Conservation (phyloP, 2,329 filamentous ascomycete genomes). For the Zasmidium citrigriseum region DNA sequence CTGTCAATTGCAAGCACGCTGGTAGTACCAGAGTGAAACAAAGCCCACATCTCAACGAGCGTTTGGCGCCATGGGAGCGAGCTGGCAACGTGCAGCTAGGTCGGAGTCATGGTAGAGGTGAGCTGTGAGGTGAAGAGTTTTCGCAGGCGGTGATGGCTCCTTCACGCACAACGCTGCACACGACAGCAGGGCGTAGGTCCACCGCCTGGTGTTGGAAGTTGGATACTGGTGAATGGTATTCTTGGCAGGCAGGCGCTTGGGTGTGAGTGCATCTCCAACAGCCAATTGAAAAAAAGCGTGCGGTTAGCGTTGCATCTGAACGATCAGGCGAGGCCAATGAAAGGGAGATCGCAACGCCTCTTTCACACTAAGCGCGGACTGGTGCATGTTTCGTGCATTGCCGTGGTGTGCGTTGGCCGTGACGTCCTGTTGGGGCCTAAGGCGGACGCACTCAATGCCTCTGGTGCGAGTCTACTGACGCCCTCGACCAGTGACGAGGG, state of each 20-base stretch:
- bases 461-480: background rate
- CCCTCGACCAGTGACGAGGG: background rate
- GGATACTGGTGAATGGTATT: constrained; percentile 1
- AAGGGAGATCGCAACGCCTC: background rate
- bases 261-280: background rate
- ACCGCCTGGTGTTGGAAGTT: background rate
- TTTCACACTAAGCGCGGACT: background rate
- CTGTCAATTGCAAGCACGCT: background rate
- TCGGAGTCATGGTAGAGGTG: background rate
- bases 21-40: constrained; percentile 5
- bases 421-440: background rate
- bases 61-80: constrained; percentile 1
- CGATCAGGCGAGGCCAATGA: background rate
- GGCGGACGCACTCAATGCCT: background rate
- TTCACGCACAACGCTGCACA: background rate
- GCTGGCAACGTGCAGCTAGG: constrained; percentile 1
- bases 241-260: constrained; percentile 1
- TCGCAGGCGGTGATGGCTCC: background rate
- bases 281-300: background rate
- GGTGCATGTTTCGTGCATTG: background rate
- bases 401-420: background rate
- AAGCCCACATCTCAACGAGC: background rate
- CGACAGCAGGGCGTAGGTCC: background rate
- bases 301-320: background rate
- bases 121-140: background rate